A percentile compares a stretch with the other conserved stretches of the same genome.
These are phyloP conservation scores for Erythrobasidium hasegawianum DNA, from an alignment of 1,284 basidiomycete species.

Conservation along the genomic window DNA sequence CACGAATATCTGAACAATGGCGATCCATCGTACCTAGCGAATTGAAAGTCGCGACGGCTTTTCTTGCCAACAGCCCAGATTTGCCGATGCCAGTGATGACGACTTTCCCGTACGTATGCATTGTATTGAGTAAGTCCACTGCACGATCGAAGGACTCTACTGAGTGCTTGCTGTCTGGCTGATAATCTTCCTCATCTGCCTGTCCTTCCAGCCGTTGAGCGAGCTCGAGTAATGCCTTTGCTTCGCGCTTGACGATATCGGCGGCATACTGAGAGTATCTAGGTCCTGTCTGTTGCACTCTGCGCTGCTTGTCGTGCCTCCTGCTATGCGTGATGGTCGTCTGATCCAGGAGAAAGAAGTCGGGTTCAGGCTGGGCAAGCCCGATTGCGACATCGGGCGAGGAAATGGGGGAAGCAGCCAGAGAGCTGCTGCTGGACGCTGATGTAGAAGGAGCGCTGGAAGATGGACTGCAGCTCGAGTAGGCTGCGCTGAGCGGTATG, in stretches of 20 bases:
- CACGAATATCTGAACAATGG: no score
- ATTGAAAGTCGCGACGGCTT: conserved; percentile 45
- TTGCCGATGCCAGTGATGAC: conserved; percentile 51
- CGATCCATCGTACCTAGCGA: conserved; percentile 45
- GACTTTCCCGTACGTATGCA: conserved; percentile 48
- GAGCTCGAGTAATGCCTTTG: conserved; percentile 44
- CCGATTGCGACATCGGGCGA: background rate
- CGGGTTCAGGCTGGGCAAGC: background rate
- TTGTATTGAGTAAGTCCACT: conserved; percentile 35
- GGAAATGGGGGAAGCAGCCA: background rate
- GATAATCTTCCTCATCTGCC: conserved; percentile 35
- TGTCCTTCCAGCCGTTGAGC: conserved; percentile 41
- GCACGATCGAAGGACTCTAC: conserved; percentile 35
- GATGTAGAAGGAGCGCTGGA: conserved; percentile 21
- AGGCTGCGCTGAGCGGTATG: background rate
- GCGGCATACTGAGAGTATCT: conserved; percentile 37
- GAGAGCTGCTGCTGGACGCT: background rate
- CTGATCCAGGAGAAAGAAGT: background rate
- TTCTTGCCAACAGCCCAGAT: conserved; percentile 45
- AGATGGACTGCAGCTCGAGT: conserved; percentile 35
- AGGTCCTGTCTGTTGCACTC: no score
- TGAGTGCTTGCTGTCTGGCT: background rate
- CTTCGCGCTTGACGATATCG: conserved; percentile 42
- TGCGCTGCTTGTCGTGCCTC: background rate
- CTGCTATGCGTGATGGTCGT: background rate